Evolutionary conservation across 352 stramenopile species (phyloP).

Genomic region (Phytophthora niederhauseri): DNA sequence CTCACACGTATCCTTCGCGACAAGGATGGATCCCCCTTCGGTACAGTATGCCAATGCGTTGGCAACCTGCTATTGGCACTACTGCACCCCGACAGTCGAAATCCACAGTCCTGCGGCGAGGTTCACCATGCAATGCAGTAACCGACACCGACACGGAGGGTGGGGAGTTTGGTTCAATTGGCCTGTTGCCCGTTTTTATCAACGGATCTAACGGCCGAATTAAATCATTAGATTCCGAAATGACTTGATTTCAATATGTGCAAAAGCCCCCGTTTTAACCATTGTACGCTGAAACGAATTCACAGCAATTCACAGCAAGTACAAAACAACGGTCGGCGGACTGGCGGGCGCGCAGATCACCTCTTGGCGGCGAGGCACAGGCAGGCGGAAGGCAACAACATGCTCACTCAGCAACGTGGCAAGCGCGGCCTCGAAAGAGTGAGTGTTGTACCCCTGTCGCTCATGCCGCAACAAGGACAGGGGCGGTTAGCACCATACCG

Average conservation of each 20-base stretch:
- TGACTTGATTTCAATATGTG: too few species aligned
- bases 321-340: not conserved
- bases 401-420: slow-evolving; percentile 28
- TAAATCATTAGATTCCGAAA: too few species aligned
- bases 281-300: too few species aligned
- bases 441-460: not conserved
- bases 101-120: too few species aligned
- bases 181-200: too few species aligned
- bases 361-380: slow-evolving; percentile 3
- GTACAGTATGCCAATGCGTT: slow-evolving; percentile 1
- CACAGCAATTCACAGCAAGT: too few species aligned
- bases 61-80: slow-evolving; percentile 6
- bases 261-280: too few species aligned
- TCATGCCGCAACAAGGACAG: not conserved
- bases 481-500: slow-evolving; percentile 10
- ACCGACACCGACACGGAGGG: too few species aligned
- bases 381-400: slow-evolving; percentile 5
- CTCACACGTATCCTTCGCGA: slow-evolving; percentile 9
- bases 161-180: too few species aligned
- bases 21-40: slow-evolving; percentile 3
- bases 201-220: too few species aligned
- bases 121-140: too few species aligned
- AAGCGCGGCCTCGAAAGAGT: slow-evolving; percentile 27
- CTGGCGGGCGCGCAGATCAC: slow-evolving; percentile 1
- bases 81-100: not conserved